Percentiles rank a stretch among this genome's conserved stretches.
These are phyloP conservation scores for Dacryopinax primogenitus DNA, from an alignment of 768 basidiomycete genomes.

Conservation along the genomic window DNA sequence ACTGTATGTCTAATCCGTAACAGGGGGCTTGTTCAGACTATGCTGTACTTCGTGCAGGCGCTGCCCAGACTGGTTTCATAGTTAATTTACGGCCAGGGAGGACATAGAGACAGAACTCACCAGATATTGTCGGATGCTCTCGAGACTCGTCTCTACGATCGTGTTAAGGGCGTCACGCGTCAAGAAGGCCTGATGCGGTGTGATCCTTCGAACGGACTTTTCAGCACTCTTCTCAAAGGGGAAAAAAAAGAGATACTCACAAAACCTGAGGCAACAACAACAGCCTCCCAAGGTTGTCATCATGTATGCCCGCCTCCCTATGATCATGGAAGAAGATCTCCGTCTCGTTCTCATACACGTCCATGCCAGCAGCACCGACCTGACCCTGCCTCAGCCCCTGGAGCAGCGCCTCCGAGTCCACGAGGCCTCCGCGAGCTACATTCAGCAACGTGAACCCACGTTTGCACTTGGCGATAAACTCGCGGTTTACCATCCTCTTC, in stretches of 20 bases:
- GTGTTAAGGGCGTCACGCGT: neutral
- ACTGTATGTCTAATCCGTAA: neutral
- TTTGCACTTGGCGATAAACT: slow-evolving; percentile 23
- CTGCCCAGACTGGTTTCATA: neutral
- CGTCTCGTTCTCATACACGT: slow-evolving; percentile 20
- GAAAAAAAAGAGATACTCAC: neutral
- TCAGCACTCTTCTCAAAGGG: neutral
- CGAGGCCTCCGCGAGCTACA: slow-evolving; percentile 26
- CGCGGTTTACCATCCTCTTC: slow-evolving; percentile 20
- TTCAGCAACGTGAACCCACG: slow-evolving; percentile 24
- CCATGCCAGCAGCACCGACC: slow-evolving; percentile 18
- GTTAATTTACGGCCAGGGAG: neutral
- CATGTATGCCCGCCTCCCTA: slow-evolving; percentile 17
- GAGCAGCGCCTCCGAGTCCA: slow-evolving; percentile 20
- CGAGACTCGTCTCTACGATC: neutral
- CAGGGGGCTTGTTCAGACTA: neutral
- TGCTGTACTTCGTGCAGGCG: neutral
- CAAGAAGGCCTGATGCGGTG: neutral
- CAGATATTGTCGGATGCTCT: neutral
- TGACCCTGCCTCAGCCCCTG: slow-evolving; percentile 17
- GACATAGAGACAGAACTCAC: neutral
- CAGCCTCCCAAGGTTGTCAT: slow-evolving; percentile 17
- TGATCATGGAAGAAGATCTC: slow-evolving; percentile 19
- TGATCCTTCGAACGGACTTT: neutral
- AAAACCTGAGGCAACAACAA: slow-evolving; percentile 19